phyloP scores from a whole-genome alignment of 2,329 filamentous ascomycete species.

The Thermoascus crustaceus region DNA sequence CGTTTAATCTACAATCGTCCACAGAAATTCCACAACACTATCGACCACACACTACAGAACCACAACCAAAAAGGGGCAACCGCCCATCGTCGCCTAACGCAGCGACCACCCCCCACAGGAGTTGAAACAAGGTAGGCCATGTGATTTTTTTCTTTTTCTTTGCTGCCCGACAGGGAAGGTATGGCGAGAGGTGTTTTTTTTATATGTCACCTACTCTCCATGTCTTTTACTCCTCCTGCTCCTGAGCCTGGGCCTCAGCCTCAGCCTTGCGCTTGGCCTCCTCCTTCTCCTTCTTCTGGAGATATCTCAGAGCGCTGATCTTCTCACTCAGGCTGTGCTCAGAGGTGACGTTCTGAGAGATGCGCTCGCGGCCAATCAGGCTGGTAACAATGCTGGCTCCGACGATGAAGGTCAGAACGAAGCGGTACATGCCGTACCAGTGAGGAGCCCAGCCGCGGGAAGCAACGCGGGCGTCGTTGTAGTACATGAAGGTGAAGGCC shows the following conservation, averaged over 20 bases:
- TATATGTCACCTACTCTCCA: too few species aligned
- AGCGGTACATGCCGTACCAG: slow-evolving; percentile 87
- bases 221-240: slow-evolving; percentile 29
- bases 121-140: neutral
- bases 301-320: slow-evolving; percentile 45
- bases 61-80: neutral
- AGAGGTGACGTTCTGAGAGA: slow-evolving; percentile 38
- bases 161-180: slow-evolving; percentile 1
- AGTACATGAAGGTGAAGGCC: slow-evolving; percentile 79
- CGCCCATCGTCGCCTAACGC: neutral
- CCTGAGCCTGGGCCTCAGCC: slow-evolving; percentile 18
- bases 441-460: slow-evolving; percentile 67
- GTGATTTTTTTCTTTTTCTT: neutral
- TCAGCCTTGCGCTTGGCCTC: slow-evolving; percentile 32
- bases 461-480: slow-evolving; percentile 67
- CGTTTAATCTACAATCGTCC: slow-evolving; percentile 2
- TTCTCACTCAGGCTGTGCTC: slow-evolving; percentile 40
- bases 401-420: slow-evolving; percentile 84
- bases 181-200: neutral
- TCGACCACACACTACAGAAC: neutral
- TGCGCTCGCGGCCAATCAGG: slow-evolving; percentile 73
- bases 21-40: slow-evolving; percentile 1
- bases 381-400: slow-evolving; percentile 73
- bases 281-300: slow-evolving; percentile 40
- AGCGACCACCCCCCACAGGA: neutral